A percentile compares a stretch with the other conserved stretches of the same genome.
Evolutionary conservation across 108 stramenopile species (phyloP).

Genomic region (Aurantiochytrium sp.): DNA sequence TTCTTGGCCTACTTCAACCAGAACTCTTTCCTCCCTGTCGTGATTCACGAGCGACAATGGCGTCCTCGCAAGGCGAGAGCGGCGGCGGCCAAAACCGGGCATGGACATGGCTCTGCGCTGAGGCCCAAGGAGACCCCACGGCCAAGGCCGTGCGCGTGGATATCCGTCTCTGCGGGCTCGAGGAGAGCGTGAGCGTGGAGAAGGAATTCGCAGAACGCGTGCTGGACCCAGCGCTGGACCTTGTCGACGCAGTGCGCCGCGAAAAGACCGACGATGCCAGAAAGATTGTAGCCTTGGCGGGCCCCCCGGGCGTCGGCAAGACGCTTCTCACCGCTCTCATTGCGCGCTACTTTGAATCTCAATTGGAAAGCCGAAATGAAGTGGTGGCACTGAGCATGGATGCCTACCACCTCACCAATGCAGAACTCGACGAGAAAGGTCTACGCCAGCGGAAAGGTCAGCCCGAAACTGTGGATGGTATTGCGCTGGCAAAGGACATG

Average conservation of each 20-base stretch:
- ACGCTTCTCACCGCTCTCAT: neutral
- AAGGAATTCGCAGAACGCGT: neutral
- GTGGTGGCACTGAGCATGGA: neutral
- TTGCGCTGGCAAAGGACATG: neutral
- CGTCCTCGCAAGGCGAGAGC: too few species aligned
- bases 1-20: too few species aligned
- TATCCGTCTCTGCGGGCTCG: neutral
- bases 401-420: constrained; percentile 1
- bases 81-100: neutral
- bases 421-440: neutral
- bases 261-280: neutral
- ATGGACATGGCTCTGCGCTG: neutral
- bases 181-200: neutral
- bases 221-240: neutral
- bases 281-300: neutral
- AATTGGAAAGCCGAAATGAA: neutral
- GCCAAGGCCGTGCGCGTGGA: neutral
- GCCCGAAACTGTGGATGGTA: neutral
- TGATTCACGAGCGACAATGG: too few species aligned
- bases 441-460: neutral
- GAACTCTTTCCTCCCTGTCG: too few species aligned
- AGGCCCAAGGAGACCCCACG: neutral
- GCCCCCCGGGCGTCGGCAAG: neutral
- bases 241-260: neutral
- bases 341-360: neutral